A percentile compares a stretch with the other conserved stretches of the same genome.
phyloP scores from a whole-genome alignment of 2,329 filamentous ascomycete genomes.

The Penicillium sp. region DNA sequence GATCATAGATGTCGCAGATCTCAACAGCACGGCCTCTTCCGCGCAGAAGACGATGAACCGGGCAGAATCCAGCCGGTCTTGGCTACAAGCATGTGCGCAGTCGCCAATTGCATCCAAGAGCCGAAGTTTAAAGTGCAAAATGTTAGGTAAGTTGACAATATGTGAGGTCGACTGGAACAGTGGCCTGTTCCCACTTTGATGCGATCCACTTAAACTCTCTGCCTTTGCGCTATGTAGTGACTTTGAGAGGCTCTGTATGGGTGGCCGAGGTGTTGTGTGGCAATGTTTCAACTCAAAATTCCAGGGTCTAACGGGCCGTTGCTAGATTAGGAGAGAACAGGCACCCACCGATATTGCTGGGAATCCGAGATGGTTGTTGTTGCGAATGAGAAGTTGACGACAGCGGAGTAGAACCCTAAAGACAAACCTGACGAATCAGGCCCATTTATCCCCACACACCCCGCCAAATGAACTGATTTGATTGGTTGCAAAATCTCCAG shows the following conservation, averaged over 20 bases:
- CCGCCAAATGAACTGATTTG: not conserved
- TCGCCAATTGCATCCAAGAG: slow-evolving; percentile 3
- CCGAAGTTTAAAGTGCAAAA: slow-evolving; percentile 14
- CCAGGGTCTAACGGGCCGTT: slow-evolving; percentile 13
- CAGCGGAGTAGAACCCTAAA: slow-evolving; percentile 13
- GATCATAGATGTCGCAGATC: slow-evolving; percentile 6
- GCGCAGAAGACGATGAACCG: not conserved
- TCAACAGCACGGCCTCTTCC: not conserved
- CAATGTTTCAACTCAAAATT: not conserved
- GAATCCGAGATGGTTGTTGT: not conserved
- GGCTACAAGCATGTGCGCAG: slow-evolving; percentile 9
- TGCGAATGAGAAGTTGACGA: slow-evolving; percentile 1
- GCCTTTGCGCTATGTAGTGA: not conserved
- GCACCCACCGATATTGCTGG: slow-evolving; percentile 7
- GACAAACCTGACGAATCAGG: slow-evolving; percentile 19
- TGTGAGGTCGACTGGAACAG: slow-evolving; percentile 3
- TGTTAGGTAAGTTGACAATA: slow-evolving; percentile 14
- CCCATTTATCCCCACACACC: not conserved
- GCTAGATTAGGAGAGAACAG: slow-evolving; percentile 21
- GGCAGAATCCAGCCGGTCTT: slow-evolving; percentile 1
- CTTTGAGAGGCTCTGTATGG: slow-evolving; percentile 2
- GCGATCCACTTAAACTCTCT: slow-evolving; percentile 13
- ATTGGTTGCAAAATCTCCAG: not conserved
- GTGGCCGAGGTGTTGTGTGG: slow-evolving; percentile 3
- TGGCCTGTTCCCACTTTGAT: not conserved